Conservation (phyloP, 1,284 basidiomycete genomes). For the Tranzscheliella williamsii region DNA sequence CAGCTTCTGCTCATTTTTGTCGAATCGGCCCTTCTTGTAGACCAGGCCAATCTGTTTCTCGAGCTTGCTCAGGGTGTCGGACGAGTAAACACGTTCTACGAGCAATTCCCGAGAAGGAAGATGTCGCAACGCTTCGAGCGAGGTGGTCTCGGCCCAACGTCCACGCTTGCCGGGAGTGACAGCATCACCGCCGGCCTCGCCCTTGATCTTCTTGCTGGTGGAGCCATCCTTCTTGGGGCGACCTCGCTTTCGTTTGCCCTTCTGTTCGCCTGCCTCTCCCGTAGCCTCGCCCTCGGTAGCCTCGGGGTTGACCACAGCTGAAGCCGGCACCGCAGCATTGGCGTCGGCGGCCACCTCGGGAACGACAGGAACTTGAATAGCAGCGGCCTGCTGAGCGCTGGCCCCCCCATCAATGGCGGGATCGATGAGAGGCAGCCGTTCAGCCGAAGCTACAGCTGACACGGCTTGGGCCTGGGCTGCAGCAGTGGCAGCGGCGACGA, state of each 20-base stretch:
- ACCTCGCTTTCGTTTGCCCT: slow-evolving; percentile 26
- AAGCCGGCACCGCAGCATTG: slow-evolving; percentile 3
- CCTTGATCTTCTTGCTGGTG: not conserved
- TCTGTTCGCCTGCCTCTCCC: slow-evolving; percentile 5
- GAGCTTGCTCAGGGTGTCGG: slow-evolving; percentile 37
- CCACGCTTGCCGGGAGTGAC: slow-evolving; percentile 14
- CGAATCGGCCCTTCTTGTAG: slow-evolving; percentile 34
- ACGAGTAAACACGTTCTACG: slow-evolving; percentile 39
- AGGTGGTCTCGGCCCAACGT: not conserved
- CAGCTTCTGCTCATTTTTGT: slow-evolving; percentile 27
- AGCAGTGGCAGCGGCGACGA: slow-evolving; percentile 26
- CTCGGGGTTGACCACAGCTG: not conserved
- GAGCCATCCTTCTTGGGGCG: slow-evolving; percentile 14
- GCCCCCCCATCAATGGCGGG: slow-evolving; percentile 12
- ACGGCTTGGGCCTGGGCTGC: slow-evolving; percentile 38
- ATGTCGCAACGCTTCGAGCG: slow-evolving; percentile 1
- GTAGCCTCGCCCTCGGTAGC: slow-evolving; percentile 1
- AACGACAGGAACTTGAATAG: slow-evolving; percentile 1
- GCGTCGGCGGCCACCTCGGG: slow-evolving; percentile 3
- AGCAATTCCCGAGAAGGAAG: slow-evolving; percentile 27
- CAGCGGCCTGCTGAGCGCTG: slow-evolving; percentile 1
- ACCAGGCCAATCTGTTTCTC: slow-evolving; percentile 35
- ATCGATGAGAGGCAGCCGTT: slow-evolving; percentile 29
- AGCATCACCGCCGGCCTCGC: not conserved
- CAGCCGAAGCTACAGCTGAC: slow-evolving; percentile 25